phyloP scores from a whole-genome alignment of 805 yeast genomes.

The Suhomyces tanzawaensis region DNA sequence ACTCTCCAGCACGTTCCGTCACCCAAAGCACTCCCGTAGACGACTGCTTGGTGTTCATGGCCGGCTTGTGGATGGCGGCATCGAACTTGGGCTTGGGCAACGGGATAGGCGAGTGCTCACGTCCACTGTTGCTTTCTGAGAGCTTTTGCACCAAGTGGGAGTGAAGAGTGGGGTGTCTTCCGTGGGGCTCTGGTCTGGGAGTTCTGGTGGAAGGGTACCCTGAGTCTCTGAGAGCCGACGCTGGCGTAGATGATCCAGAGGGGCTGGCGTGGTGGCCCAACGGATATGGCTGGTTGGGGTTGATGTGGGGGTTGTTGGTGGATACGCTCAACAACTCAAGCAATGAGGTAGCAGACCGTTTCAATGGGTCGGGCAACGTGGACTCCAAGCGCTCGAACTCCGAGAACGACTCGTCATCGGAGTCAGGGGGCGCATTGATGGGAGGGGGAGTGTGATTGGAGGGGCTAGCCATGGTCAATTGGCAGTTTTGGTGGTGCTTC shows the following conservation, averaged over 20 bases:
- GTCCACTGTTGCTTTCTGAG: slow-evolving; percentile 31
- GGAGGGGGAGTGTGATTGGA: slow-evolving; percentile 7
- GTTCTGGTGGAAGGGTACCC: slow-evolving; percentile 23
- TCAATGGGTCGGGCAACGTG: slow-evolving; percentile 39
- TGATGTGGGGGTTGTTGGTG: slow-evolving; percentile 1
- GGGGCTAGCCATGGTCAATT: slow-evolving; percentile 1
- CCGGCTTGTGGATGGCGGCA: slow-evolving; percentile 51
- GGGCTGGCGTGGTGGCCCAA: not conserved
- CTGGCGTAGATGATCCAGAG: slow-evolving; percentile 3
- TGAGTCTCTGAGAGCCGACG: not conserved
- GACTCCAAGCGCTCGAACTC: slow-evolving; percentile 44
- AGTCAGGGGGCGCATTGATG: slow-evolving; percentile 4
- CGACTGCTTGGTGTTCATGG: slow-evolving; percentile 55
- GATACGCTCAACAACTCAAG: slow-evolving; percentile 27
- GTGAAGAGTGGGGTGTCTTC: slow-evolving; percentile 8
- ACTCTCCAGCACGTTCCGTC: slow-evolving; percentile 57
- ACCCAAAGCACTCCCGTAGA: slow-evolving; percentile 67
- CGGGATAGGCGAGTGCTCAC: slow-evolving; percentile 49
- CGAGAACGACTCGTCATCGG: slow-evolving; percentile 26
- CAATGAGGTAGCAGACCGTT: slow-evolving; percentile 37
- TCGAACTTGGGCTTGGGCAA: slow-evolving; percentile 46
- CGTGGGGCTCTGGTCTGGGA: slow-evolving; percentile 12
- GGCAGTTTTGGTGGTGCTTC: no score
- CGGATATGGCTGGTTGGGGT: not conserved
- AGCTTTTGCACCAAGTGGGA: slow-evolving; percentile 27